These are phyloP conservation scores for Metschnikowia hibisci DNA, from an alignment of 805 yeast genomes.

Conservation along the genomic window DNA sequence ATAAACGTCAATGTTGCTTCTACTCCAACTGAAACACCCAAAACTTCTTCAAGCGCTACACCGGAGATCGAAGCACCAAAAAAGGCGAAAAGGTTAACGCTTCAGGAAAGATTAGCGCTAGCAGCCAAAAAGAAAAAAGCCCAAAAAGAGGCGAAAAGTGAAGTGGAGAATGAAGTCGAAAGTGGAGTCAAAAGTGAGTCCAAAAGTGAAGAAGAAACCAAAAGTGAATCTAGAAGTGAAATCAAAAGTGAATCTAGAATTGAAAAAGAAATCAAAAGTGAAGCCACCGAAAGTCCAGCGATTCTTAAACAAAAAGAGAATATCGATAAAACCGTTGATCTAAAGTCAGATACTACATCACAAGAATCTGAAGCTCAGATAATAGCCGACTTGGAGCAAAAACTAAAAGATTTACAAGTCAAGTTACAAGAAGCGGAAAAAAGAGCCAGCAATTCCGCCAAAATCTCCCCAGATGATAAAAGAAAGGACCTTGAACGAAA, in stretches of 20 bases:
- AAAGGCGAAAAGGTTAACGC: constrained; percentile 59
- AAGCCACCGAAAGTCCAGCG: too few species aligned
- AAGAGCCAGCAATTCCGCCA: not conserved
- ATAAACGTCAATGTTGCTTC: too few species aligned
- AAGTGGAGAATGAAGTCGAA: too few species aligned
- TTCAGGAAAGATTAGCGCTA: constrained; percentile 80
- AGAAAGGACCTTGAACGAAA: constrained; percentile 22
- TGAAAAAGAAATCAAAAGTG: too few species aligned
- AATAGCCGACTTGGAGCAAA: not conserved
- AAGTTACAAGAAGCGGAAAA: constrained; percentile 1
- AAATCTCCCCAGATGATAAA: not conserved
- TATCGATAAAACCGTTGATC: too few species aligned
- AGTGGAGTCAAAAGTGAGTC: too few species aligned
- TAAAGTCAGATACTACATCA: too few species aligned
- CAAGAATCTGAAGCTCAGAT: not conserved
- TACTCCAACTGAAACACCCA: not conserved
- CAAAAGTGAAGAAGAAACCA: too few species aligned
- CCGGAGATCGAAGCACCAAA: constrained; percentile 6
- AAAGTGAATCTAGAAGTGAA: too few species aligned
- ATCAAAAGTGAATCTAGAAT: too few species aligned
- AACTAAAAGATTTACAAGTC: not conserved
- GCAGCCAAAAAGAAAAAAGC: constrained; percentile 57
- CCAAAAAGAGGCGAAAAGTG: too few species aligned
- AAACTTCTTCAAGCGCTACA: not conserved
- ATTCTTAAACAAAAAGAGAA: too few species aligned